phyloP scores from a whole-genome alignment of 2,329 filamentous ascomycete genomes.

The Cladophialophora exuberans region DNA sequence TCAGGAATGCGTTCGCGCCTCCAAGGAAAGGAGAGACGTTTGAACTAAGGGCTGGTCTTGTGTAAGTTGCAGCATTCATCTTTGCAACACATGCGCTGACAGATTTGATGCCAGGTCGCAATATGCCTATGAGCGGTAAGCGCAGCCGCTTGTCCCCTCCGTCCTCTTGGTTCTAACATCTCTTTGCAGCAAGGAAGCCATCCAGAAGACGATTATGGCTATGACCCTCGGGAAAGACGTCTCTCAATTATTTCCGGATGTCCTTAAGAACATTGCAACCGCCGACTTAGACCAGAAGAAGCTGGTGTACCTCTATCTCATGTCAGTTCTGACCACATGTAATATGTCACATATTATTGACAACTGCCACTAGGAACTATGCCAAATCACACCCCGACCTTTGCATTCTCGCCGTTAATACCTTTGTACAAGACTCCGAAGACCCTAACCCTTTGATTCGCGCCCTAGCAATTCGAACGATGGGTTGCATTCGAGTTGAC shows the following conservation, averaged over 20 bases:
- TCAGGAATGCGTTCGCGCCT: constrained; percentile 88
- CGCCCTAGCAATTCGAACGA: constrained; percentile 93
- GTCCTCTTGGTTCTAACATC: constrained; percentile 27
- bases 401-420: constrained; percentile 98
- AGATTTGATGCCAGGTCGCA: constrained; percentile 67
- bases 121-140: constrained; percentile 89
- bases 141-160: constrained; percentile 28
- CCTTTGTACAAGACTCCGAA: constrained; percentile 98
- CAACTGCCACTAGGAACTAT: constrained; percentile 74
- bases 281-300: constrained; percentile 97
- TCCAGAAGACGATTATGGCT: constrained; percentile 99
- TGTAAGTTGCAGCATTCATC: constrained; percentile 49
- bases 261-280: constrained; percentile 98
- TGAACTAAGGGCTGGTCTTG: constrained; percentile 90
- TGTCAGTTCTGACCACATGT: constrained; percentile 62
- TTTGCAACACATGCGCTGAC: constrained; percentile 41
- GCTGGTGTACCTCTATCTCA: constrained; percentile 96
- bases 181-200: constrained; percentile 79
- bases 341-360: constrained; percentile 10
- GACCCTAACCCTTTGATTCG: constrained; percentile 95
- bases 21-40: constrained; percentile 98
- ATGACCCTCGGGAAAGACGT: constrained; percentile 99
- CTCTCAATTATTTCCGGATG: constrained; percentile 93
- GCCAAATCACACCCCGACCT: constrained; percentile 98
- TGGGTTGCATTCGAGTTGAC: constrained; percentile 97